phyloP scores from a whole-genome alignment of 305 asterid species.

The Rubia balearica region DNA sequence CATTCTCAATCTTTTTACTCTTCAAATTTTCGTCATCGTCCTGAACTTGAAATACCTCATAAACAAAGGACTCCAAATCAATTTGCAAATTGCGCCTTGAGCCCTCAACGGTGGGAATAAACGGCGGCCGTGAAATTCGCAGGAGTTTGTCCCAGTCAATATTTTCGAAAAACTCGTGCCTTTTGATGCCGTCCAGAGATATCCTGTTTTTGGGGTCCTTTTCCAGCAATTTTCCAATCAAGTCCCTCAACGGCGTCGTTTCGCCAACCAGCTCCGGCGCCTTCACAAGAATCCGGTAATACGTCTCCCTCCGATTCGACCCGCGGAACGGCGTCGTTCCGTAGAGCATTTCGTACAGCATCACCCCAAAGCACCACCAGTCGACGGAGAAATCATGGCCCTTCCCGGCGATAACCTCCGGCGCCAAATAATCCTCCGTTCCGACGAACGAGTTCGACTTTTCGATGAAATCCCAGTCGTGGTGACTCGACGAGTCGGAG shows the following conservation, averaged over 20 bases:
- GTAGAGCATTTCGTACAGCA: constrained; percentile 83
- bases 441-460: constrained; percentile 92
- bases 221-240: constrained; percentile 61
- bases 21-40: constrained; percentile 26
- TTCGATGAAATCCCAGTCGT: constrained; percentile 34
- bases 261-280: constrained; percentile 60
- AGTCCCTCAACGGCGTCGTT: constrained; percentile 67
- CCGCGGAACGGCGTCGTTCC: constrained; percentile 84
- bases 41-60: constrained; percentile 38
- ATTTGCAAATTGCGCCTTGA: constrained; percentile 37
- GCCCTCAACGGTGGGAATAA: constrained; percentile 58
- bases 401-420: constrained; percentile 72
- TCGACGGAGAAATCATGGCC: constrained; percentile 93
- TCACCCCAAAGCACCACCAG: constrained; percentile 88
- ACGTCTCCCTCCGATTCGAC: constrained; percentile 64
- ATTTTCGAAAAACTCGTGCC: constrained; percentile 47
- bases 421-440: constrained; percentile 87
- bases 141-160: constrained; percentile 62
- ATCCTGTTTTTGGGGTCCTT: constrained; percentile 67
- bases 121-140: constrained; percentile 77
- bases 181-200: constrained; percentile 41
- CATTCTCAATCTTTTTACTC: constrained; percentile 4
- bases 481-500: constrained; percentile 27
- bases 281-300: constrained; percentile 32
- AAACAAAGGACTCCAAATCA: constrained; percentile 65